phyloP scores from a whole-genome alignment of 306 rosid genomes.

The Cucumis hystrix region DNA sequence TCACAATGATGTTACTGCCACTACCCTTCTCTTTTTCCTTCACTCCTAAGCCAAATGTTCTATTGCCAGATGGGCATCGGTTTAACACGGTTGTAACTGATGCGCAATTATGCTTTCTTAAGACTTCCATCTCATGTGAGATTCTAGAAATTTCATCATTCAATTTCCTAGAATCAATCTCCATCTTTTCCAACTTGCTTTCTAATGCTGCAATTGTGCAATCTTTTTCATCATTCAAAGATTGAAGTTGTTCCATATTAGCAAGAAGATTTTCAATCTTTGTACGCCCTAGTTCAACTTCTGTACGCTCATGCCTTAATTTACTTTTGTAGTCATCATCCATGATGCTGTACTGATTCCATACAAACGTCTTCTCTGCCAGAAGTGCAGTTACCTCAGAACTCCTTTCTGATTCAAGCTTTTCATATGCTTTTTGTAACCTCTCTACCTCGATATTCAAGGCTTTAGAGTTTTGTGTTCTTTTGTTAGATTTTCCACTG shows the following conservation, averaged over 20 bases:
- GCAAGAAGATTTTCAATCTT: conserved; percentile 37
- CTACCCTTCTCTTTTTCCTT: conserved; percentile 17
- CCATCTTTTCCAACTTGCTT: conserved; percentile 35
- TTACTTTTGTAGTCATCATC: conserved; percentile 37
- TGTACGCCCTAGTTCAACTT: conserved; percentile 40
- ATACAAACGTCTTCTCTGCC: conserved; percentile 67
- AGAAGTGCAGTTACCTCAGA: conserved; percentile 46
- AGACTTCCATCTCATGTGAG: conserved; percentile 36
- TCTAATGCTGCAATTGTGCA: conserved; percentile 29
- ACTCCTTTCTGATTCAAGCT: conserved; percentile 39
- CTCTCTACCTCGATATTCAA: conserved; percentile 27
- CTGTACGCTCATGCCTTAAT: conserved; percentile 34
- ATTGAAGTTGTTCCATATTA: conserved; percentile 47
- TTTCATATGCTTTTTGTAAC: conserved; percentile 39
- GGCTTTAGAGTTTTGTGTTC: conserved; percentile 8
- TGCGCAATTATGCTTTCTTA: conserved; percentile 27
- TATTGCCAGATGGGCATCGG: conserved; percentile 22
- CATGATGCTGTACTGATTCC: conserved; percentile 69
- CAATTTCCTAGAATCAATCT: conserved; percentile 37
- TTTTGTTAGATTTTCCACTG: conserved; percentile 10
- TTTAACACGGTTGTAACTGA: conserved; percentile 39
- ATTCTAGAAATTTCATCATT: conserved; percentile 40
- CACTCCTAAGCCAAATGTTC: conserved; percentile 14
- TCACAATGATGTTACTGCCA: conserved; percentile 15
- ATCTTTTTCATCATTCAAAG: conserved; percentile 44